phyloP scores from a whole-genome alignment of 192 early-diverging fungal species.

The Rhizoclosmatium globosum region DNA sequence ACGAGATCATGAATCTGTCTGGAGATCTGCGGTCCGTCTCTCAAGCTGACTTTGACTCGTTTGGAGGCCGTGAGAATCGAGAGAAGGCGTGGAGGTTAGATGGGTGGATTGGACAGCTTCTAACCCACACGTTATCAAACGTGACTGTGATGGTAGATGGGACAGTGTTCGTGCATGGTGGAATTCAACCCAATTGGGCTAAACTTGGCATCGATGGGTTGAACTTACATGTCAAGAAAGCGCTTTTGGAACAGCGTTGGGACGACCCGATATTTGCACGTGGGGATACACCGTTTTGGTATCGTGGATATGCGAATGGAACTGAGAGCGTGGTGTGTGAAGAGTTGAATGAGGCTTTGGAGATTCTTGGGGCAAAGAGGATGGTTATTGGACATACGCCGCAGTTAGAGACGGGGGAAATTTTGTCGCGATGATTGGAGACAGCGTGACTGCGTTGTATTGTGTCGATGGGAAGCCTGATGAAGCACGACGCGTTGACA shows the following conservation, averaged over 20 bases:
- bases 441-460: no score
- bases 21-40: constrained; percentile 68
- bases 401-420: constrained; percentile 47
- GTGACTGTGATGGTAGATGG: constrained; percentile 57
- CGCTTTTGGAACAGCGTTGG: constrained; percentile 36
- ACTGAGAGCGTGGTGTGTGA: constrained; percentile 55
- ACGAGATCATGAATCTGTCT: constrained; percentile 71
- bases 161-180: constrained; percentile 71
- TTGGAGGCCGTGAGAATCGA: constrained; percentile 59
- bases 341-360: constrained; percentile 53
- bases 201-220: constrained; percentile 56
- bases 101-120: constrained; percentile 62
- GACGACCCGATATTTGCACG: constrained; percentile 42
- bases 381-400: constrained; percentile 68
- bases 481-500: constrained; percentile 23
- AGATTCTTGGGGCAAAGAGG: constrained; percentile 61
- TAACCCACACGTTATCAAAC: constrained; percentile 20
- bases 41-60: constrained; percentile 57
- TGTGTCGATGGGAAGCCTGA: constrained; percentile 25
- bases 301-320: constrained; percentile 66
- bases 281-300: constrained; percentile 63
- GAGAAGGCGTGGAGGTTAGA: constrained; percentile 52
- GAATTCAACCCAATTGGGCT: constrained; percentile 50
- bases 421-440: constrained; percentile 72
- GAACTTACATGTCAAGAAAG: constrained; percentile 51